Conservation (phyloP, 495 filamentous ascomycete genomes). For the Trichoderma orchidacearum region DNA sequence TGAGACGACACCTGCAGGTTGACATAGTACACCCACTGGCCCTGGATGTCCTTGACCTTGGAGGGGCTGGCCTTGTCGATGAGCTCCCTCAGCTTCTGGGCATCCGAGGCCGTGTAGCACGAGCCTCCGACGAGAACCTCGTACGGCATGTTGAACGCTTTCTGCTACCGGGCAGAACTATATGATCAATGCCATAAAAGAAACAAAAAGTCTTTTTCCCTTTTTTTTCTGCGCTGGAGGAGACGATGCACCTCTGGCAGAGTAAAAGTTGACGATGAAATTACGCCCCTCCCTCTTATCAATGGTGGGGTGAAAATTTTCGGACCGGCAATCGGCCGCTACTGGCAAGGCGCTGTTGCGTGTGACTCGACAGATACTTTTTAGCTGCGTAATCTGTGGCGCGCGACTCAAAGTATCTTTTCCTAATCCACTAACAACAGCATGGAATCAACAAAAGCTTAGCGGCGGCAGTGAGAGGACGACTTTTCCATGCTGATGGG, state of each 20-base stretch:
- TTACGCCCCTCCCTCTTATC: background rate
- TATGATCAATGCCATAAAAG: background rate
- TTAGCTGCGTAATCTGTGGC: background rate
- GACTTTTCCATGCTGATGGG: background rate
- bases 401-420: background rate
- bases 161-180: background rate
- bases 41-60: constrained; percentile 26
- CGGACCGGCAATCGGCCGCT: background rate
- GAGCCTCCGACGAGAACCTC: constrained; percentile 27
- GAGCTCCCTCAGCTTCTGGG: constrained; percentile 31
- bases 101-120: constrained; percentile 36
- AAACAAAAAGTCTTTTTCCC: background rate
- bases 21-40: constrained; percentile 38
- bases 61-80: constrained; percentile 28
- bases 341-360: background rate
- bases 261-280: background rate
- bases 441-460: background rate
- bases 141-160: background rate
- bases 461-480: no score
- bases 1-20: constrained; percentile 1
- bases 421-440: background rate
- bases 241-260: background rate
- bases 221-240: background rate
- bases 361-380: background rate
- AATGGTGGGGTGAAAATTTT: background rate